phyloP scores from a whole-genome alignment of 192 early-diverging fungal genomes.

The Coemansia sp. region DNA sequence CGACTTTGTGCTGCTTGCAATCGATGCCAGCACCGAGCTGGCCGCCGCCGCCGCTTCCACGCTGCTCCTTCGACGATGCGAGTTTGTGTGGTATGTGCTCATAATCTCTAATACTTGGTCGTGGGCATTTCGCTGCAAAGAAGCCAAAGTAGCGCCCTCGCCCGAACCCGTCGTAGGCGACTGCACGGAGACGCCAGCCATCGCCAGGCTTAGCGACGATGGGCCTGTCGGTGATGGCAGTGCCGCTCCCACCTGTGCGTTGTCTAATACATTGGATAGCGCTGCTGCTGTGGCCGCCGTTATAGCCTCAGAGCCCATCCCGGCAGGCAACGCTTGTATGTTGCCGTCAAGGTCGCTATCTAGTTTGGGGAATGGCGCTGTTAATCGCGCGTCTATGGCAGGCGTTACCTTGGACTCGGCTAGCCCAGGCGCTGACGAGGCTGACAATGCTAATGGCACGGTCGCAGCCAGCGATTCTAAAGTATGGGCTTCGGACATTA shows the following conservation, averaged over 20 bases:
- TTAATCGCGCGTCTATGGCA: not conserved
- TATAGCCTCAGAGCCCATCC: slow-evolving; percentile 8
- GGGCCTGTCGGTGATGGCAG: slow-evolving; percentile 9
- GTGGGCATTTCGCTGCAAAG: slow-evolving; percentile 26
- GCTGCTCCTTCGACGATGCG: slow-evolving; percentile 47
- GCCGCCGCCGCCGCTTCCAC: slow-evolving; percentile 52
- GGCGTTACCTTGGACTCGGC: not conserved
- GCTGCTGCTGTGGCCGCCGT: slow-evolving; percentile 26
- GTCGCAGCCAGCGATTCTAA: slow-evolving; percentile 13
- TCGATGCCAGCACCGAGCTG: slow-evolving; percentile 52
- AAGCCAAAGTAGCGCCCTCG: slow-evolving; percentile 14
- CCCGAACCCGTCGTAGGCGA: slow-evolving; percentile 3
- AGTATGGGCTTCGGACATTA: slow-evolving; percentile 15
- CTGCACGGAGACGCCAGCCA: not conserved
- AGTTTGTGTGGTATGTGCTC: slow-evolving; percentile 37
- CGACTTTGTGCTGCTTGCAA: slow-evolving; percentile 45
- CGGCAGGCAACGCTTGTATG: not conserved
- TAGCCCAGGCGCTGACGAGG: not conserved
- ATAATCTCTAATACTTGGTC: slow-evolving; percentile 52
- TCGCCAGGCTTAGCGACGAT: not conserved
- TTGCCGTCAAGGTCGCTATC: slow-evolving; percentile 8
- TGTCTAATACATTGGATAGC: slow-evolving; percentile 26
- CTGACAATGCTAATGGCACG: slow-evolving; percentile 8
- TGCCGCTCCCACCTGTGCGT: slow-evolving; percentile 11
- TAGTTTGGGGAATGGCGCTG: slow-evolving; percentile 27